Base-by-base conservation (phyloP, 108 stramenopile genomes). In the Skeletonema marinoi region DNA sequence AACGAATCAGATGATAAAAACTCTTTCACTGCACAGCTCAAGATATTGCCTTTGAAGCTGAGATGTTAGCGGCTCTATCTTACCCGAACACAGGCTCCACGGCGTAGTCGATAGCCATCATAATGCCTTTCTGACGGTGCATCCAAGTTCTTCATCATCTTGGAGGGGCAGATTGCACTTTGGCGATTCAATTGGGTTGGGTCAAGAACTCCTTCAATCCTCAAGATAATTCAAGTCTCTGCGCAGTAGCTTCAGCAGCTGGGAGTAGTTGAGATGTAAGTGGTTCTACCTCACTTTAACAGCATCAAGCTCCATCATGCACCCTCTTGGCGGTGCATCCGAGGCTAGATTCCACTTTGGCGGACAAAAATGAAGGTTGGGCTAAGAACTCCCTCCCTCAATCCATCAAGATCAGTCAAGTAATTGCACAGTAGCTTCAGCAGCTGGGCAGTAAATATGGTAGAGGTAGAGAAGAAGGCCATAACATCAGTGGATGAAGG, bases 111-210 rank as follows among this genome's bases (percentile, higher is more conserved):
- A 14, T 3, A 11, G 11, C n/a, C 36, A 35, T 12, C 35, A 38
- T 29, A 35, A 64, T 35, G 63, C 63, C 63, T 64, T 64, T 21
- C 63, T 64, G 3, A 19, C 32, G 63, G 63, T 11, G 17, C 9
- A 1, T 35, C 38, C 4, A 35, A 76, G 32, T 96, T 91, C 78
- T 96, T 96, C 78, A 87, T 96, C 36, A 75, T 96, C 10, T 73
- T 96, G 0, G 95, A 96, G 70, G 16, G 16, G 0, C 93, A 3
- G 81, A 68, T 4, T 74, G 65, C 4, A 96, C 92, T 10, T 74
- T 96, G 44, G 44, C 4, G 44, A 46, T 3, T 16, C 4, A 3
- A 16, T 46, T n/a, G 44, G 11, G 3, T n/a, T 46, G 44, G 44
- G 44, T 0, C 16, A 46, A n/a, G 16, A 46, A 46, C 16, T n/a